These are phyloP conservation scores for Ceratocystis alfenasii DNA, from an alignment of 2,329 filamentous ascomycete genomes.

Conservation along the genomic window DNA sequence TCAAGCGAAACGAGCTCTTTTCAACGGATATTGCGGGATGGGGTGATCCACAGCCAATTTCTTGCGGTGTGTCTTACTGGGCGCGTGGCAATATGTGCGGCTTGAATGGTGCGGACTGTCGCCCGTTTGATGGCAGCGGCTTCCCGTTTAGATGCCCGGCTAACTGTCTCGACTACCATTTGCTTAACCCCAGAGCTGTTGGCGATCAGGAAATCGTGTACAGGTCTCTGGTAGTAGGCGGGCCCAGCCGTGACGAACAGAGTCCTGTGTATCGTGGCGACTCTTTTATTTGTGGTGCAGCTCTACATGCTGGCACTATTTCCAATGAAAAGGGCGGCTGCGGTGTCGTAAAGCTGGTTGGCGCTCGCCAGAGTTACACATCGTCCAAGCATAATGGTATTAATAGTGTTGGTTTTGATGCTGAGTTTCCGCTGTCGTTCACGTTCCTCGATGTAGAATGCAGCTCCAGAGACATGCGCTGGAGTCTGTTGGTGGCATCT, in stretches of 20 bases:
- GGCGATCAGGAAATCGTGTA: conserved; percentile 57
- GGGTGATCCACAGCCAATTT: conserved; percentile 52
- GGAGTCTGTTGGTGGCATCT: conserved; percentile 72
- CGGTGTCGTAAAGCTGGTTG: conserved; percentile 64
- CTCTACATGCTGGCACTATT: conserved; percentile 72
- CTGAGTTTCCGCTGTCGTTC: conserved; percentile 80
- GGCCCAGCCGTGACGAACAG: conserved; percentile 37
- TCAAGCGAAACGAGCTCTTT: conserved; percentile 51
- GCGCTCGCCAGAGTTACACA: conserved; percentile 51
- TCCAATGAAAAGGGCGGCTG: conserved; percentile 63
- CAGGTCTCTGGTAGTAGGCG: conserved; percentile 55
- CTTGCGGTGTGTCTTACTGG: conserved; percentile 62
- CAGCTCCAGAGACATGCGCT: conserved; percentile 64
- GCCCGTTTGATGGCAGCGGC: conserved; percentile 58
- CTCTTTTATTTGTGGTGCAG: conserved; percentile 75
- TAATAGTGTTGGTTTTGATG: conserved; percentile 64
- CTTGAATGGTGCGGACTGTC: conserved; percentile 60
- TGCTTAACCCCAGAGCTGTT: conserved; percentile 63
- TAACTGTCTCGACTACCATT: conserved; percentile 52
- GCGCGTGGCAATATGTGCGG: conserved; percentile 58
- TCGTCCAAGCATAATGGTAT: conserved; percentile 61
- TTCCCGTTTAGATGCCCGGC: conserved; percentile 66
- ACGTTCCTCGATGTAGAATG: conserved; percentile 59
- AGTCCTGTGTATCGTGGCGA: conserved; percentile 68
- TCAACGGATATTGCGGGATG: conserved; percentile 53